Conservation (phyloP, 1,284 basidiomycete species). For the Stereum hirsutum region DNA sequence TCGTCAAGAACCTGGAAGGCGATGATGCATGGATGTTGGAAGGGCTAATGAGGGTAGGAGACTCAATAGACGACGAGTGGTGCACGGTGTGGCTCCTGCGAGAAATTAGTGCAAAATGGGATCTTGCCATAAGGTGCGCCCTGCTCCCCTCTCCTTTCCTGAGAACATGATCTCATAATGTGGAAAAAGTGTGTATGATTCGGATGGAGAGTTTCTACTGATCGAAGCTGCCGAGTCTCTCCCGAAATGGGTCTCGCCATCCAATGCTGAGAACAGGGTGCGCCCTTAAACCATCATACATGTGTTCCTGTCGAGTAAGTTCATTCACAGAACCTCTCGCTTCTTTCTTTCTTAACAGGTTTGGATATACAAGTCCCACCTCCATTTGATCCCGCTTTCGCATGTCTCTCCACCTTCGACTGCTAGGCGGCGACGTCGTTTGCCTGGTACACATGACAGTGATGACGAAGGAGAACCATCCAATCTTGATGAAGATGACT, state of each 20-base stretch:
- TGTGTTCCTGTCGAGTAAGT: conserved; percentile 22
- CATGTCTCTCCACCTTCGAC: conserved; percentile 59
- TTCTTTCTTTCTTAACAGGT: conserved; percentile 51
- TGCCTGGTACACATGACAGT: conserved; percentile 29
- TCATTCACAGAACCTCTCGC: conserved; percentile 14
- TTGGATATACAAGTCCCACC: conserved; percentile 78
- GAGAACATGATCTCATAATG: conserved; percentile 6
- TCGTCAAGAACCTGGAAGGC: conserved; percentile 37
- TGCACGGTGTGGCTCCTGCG: conserved; percentile 81
- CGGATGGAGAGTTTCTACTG: conserved; percentile 93
- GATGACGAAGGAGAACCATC: conserved; percentile 40
- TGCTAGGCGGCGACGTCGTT: conserved; percentile 35
- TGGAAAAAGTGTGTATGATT: conserved; percentile 62
- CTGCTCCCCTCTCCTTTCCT: conserved; percentile 1
- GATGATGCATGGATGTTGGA: conserved; percentile 48
- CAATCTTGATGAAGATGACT: conserved; percentile 39
- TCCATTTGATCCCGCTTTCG: conserved; percentile 81
- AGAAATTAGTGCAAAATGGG: conserved; percentile 70
- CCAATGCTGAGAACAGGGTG: conserved; percentile 88
- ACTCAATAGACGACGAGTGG: conserved; percentile 96
- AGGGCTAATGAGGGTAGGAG: conserved; percentile 82
- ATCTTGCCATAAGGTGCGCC: conserved; percentile 63
- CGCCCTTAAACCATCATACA: conserved; percentile 27
- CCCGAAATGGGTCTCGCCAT: conserved; percentile 87
- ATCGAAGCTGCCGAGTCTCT: conserved; percentile 93